These are phyloP conservation scores for Striga asiatica DNA, from an alignment of 257 asterid species.

Conservation along the genomic window DNA sequence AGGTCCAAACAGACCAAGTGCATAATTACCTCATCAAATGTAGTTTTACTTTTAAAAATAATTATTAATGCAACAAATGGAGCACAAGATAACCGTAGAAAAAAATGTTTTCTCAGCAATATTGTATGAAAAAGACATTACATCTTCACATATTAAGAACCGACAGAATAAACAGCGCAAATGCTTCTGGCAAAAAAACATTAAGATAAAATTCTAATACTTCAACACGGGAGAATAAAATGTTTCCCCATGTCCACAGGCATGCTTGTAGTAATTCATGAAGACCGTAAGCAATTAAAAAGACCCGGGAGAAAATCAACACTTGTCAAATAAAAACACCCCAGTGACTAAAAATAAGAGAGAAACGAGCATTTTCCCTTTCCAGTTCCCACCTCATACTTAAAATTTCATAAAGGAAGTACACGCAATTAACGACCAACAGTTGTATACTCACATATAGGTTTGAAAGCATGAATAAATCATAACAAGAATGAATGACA, in stretches of 20 bases:
- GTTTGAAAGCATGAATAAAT: not conserved
- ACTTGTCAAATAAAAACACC: not conserved
- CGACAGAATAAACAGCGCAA: not conserved
- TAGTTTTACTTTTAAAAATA: not conserved
- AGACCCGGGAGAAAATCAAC: not conserved
- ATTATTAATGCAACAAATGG: too few species aligned
- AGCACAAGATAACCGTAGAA: too few species aligned
- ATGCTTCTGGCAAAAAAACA: too few species aligned
- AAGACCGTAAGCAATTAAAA: too few species aligned
- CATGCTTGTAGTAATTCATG: not conserved
- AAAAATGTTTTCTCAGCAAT: too few species aligned
- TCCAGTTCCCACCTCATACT: not conserved
- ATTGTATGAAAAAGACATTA: not conserved
- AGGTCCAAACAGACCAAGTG: not conserved
- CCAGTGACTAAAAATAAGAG: not conserved
- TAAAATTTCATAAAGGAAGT: not conserved
- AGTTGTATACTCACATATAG: not conserved
- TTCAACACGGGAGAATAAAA: not conserved
- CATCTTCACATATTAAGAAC: not conserved
- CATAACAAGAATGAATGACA: not conserved
- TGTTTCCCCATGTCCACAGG: too few species aligned
- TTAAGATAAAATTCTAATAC: too few species aligned
- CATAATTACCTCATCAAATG: too few species aligned
- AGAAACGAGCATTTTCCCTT: not conserved
- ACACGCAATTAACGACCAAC: not conserved